A percentile compares a stretch with the other conserved stretches of the same genome.
These are phyloP conservation scores for Entophlyctis luteolus DNA, from an alignment of 192 early-diverging fungal species.

Conservation along the genomic window DNA sequence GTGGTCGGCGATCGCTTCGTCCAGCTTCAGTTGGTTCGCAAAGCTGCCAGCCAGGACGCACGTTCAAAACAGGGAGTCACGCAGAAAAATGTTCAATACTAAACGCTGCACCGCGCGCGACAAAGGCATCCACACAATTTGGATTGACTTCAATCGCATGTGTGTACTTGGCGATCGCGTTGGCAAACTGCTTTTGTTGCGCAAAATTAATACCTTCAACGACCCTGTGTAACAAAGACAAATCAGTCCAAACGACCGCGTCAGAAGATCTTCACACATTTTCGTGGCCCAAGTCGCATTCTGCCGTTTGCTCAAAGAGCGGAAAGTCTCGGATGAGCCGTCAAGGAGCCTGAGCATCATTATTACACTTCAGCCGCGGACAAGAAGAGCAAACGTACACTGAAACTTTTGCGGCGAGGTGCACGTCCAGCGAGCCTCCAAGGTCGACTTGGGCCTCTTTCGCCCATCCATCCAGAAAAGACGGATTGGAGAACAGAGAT, in stretches of 20 bases:
- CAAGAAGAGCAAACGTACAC: neutral
- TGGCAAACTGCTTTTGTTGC: slow-evolving; percentile 16
- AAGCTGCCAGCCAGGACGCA: neutral
- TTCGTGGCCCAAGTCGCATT: slow-evolving; percentile 9
- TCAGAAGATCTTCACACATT: neutral
- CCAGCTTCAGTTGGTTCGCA: slow-evolving; percentile 23
- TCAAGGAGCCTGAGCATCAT: neutral
- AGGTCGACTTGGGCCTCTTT: neutral
- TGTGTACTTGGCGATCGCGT: slow-evolving; percentile 26
- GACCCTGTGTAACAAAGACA: neutral
- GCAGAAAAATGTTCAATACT: neutral
- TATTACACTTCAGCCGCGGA: neutral
- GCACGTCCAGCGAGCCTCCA: neutral
- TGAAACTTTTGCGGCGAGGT: neutral
- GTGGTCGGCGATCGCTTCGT: slow-evolving; percentile 19
- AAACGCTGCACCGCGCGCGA: slow-evolving; percentile 33
- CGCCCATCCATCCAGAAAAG: neutral
- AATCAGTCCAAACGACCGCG: neutral
- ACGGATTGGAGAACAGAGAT: slow-evolving; percentile 3
- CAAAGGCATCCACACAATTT: slow-evolving; percentile 31
- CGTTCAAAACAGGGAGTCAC: neutral
- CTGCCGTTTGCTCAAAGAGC: neutral
- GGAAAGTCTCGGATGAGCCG: slow-evolving; percentile 4
- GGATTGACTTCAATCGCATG: slow-evolving; percentile 34
- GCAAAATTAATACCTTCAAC: slow-evolving; percentile 20